Conservation (phyloP, 2,329 filamentous ascomycete species). For the Alternaria infectoria region DNA sequence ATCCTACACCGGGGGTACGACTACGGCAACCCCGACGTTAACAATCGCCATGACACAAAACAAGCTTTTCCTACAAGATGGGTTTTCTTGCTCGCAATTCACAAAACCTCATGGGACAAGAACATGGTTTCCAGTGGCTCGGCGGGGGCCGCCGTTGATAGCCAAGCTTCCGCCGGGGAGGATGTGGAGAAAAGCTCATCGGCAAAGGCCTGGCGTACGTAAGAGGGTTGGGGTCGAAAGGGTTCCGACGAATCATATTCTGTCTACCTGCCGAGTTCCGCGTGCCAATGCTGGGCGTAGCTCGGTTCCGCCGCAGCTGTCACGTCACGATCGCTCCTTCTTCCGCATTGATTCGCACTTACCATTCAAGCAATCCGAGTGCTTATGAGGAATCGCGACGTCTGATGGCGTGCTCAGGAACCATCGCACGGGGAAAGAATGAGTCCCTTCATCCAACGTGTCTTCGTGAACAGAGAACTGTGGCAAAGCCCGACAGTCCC, state of each 20-base stretch:
- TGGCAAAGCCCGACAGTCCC: not conserved
- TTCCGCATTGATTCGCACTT: slow-evolving; percentile 1
- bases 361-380: not conserved
- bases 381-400: not conserved
- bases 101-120: not conserved
- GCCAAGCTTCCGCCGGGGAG: slow-evolving; percentile 35
- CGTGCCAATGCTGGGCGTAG: slow-evolving; percentile 31
- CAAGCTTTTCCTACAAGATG: slow-evolving; percentile 11
- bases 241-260: slow-evolving; percentile 25
- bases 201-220: slow-evolving; percentile 37
- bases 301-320: slow-evolving; percentile 31
- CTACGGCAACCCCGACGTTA: not conserved
- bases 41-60: slow-evolving; percentile 1
- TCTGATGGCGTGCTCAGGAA: slow-evolving; percentile 9
- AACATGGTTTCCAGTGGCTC: not conserved
- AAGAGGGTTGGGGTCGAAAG: slow-evolving; percentile 13
- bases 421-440: not conserved
- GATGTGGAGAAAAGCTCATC: slow-evolving; percentile 20
- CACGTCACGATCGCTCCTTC: slow-evolving; percentile 5
- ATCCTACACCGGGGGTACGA: not conserved
- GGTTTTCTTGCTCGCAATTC: not conserved
- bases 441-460: not conserved
- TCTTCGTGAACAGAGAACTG: not conserved
- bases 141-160: slow-evolving; percentile 6
- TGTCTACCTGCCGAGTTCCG: slow-evolving; percentile 31